phyloP scores from a whole-genome alignment of 257 asterid genomes.

The Forsythia viridissima region DNA sequence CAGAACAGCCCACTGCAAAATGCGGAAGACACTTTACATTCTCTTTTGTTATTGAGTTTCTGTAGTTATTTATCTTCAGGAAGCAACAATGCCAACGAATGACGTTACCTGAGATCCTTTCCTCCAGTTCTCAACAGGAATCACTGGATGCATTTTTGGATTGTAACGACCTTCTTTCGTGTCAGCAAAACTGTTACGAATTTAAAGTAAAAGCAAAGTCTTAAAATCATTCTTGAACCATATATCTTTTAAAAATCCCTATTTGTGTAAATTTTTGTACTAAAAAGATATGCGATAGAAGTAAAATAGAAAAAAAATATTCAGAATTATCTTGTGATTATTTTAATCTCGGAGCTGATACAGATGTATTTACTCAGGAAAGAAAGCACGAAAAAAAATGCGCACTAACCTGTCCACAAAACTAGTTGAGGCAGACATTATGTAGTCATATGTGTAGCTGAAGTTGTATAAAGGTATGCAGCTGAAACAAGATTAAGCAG shows the following conservation, averaged over 20 bases:
- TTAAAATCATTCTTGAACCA: neutral
- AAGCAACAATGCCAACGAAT: slow-evolving; percentile 16
- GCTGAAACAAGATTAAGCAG: slow-evolving; percentile 51
- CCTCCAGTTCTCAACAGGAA: slow-evolving; percentile 85
- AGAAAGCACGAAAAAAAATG: slow-evolving; percentile 14
- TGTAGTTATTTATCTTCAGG: slow-evolving; percentile 10
- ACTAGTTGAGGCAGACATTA: slow-evolving; percentile 84
- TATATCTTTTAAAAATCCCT: neutral
- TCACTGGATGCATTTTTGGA: slow-evolving; percentile 90
- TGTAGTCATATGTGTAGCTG: slow-evolving; percentile 89
- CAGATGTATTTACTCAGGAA: neutral
- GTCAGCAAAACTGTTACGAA: slow-evolving; percentile 81
- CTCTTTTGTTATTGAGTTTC: neutral
- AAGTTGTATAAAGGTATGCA: slow-evolving; percentile 96
- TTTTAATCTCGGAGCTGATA: neutral
- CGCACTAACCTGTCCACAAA: slow-evolving; percentile 83
- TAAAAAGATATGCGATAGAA: neutral
- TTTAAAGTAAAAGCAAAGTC: slow-evolving; percentile 19
- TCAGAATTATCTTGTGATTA: neutral
- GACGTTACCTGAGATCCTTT: slow-evolving; percentile 93
- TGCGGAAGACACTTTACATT: slow-evolving; percentile 6
- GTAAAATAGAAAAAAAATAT: neutral
- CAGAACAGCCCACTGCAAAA: slow-evolving; percentile 92
- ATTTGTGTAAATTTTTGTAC: neutral
- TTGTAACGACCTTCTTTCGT: slow-evolving; percentile 89